Percentiles rank a stretch among this genome's conserved stretches.
phyloP scores from a whole-genome alignment of 129 eudicot genomes.

The Cynara cardunculus region DNA sequence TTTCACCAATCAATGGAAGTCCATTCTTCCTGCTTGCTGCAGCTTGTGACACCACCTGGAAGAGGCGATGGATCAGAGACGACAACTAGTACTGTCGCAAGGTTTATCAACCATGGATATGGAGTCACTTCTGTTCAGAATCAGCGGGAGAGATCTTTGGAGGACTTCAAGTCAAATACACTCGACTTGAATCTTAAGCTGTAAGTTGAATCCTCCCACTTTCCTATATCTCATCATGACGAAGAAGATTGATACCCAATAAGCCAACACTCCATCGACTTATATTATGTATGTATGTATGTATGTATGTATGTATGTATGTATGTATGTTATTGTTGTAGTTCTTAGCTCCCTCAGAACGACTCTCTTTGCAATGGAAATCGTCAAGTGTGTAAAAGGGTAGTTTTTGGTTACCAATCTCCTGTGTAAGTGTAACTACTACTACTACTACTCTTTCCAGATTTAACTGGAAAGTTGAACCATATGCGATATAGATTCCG shows the following conservation, averaged over 20 bases:
- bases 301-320: too few relatives aligned
- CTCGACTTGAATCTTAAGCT: not conserved
- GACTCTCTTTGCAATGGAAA: not conserved
- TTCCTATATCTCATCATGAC: too few relatives aligned
- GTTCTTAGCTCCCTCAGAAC: not conserved
- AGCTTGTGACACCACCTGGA: slow-evolving; percentile 40
- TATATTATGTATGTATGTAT: too few relatives aligned
- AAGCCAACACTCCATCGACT: too few relatives aligned
- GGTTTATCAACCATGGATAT: slow-evolving; percentile 14
- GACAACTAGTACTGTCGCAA: slow-evolving; percentile 3
- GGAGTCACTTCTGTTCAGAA: too few relatives aligned
- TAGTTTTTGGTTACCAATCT: too few relatives aligned
- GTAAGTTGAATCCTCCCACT: not conserved
- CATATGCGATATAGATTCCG: not conserved
- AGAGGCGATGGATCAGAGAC: slow-evolving; percentile 12
- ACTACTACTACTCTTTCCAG: too few relatives aligned
- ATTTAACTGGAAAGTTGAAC: too few relatives aligned
- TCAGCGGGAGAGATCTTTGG: too few relatives aligned
- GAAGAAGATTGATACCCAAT: too few relatives aligned
- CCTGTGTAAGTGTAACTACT: too few relatives aligned
- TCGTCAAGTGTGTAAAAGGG: not conserved
- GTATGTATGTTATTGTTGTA: not conserved
- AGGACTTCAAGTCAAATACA: not conserved
- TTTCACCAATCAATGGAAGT: slow-evolving; percentile 26
- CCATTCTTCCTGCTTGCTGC: not conserved